These are phyloP conservation scores for Diaporthe caulivora DNA, from an alignment of 2,329 filamentous ascomycete genomes.

Conservation along the genomic window DNA sequence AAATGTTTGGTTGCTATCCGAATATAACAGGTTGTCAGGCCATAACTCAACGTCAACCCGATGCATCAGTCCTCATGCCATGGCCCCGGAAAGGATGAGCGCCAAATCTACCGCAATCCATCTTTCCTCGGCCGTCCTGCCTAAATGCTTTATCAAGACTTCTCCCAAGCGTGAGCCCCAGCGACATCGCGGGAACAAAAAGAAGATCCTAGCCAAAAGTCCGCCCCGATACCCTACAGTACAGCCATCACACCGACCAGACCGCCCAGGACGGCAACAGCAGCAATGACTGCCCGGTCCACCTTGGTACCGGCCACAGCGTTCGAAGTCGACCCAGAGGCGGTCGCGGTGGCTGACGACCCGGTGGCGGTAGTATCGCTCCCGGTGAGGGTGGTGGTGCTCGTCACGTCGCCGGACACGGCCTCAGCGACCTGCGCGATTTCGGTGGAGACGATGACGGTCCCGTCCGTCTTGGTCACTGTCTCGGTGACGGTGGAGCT, in stretches of 20 bases:
- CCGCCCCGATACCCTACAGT: conserved; percentile 41
- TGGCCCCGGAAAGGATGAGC: background rate
- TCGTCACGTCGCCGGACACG: conserved; percentile 47
- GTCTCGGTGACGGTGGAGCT: conserved; percentile 50
- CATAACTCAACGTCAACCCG: background rate
- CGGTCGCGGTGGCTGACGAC: conserved; percentile 30
- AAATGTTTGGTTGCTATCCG: background rate
- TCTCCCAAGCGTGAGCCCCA: no score
- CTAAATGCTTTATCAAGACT: background rate
- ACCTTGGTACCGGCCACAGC: background rate
- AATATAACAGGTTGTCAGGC: background rate
- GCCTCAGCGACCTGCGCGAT: conserved; percentile 48
- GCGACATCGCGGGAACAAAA: no score
- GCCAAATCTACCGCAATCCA: no score
- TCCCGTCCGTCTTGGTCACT: conserved; percentile 49
- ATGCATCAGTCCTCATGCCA: background rate
- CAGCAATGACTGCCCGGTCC: conserved; percentile 42
- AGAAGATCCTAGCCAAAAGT: no score
- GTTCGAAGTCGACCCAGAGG: conserved; percentile 7
- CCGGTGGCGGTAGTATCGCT: conserved; percentile 32
- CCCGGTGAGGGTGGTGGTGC: conserved; percentile 46
- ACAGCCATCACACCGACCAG: conserved; percentile 46
- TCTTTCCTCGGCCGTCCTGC: background rate
- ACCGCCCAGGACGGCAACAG: conserved; percentile 46
- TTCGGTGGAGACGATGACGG: conserved; percentile 45